Evolutionary conservation across 2,329 filamentous ascomycete species (phyloP).

Genomic region (Colletotrichum coccodes): DNA sequence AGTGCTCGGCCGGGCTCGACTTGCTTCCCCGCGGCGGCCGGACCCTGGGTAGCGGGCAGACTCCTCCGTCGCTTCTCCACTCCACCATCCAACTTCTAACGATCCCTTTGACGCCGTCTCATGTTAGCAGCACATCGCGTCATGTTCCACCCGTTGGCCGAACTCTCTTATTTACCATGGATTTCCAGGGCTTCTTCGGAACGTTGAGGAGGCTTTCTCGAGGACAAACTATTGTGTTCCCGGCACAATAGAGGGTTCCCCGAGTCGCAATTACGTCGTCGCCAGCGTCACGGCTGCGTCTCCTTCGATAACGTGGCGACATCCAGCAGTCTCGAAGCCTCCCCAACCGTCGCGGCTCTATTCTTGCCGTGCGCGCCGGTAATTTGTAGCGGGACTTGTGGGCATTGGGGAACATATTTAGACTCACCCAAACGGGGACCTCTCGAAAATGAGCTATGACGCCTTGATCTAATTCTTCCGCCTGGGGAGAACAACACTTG

Average conservation of each 20-base stretch:
- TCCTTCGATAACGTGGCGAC: not conserved
- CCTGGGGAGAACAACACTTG: too few relatives aligned
- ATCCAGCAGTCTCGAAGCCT: not conserved
- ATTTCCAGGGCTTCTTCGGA: not conserved
- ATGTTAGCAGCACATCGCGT: slow-evolving; percentile 17
- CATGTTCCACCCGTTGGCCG: slow-evolving; percentile 4
- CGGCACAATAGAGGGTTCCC: not conserved
- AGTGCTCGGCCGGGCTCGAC: not conserved
- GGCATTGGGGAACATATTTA: not conserved
- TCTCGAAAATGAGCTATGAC: not conserved
- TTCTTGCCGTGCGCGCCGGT: not conserved
- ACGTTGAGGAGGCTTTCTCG: not conserved
- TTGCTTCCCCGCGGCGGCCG: slow-evolving; percentile 26
- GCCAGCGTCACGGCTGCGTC: not conserved
- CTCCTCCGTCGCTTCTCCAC: slow-evolving; percentile 8
- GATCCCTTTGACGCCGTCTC: slow-evolving; percentile 25
- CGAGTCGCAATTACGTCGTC: not conserved
- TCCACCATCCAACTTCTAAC: slow-evolving; percentile 9
- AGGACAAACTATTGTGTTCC: not conserved
- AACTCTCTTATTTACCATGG: slow-evolving; percentile 5
- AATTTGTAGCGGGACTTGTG: not conserved
- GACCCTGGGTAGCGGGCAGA: slow-evolving; percentile 23
- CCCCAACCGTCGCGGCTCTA: too few relatives aligned
- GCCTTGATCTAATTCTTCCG: not conserved
- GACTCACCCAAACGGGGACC: too few relatives aligned